Conservation (phyloP, 2,329 filamentous ascomycete species). For the Aspergillus quadricinctus region DNA sequence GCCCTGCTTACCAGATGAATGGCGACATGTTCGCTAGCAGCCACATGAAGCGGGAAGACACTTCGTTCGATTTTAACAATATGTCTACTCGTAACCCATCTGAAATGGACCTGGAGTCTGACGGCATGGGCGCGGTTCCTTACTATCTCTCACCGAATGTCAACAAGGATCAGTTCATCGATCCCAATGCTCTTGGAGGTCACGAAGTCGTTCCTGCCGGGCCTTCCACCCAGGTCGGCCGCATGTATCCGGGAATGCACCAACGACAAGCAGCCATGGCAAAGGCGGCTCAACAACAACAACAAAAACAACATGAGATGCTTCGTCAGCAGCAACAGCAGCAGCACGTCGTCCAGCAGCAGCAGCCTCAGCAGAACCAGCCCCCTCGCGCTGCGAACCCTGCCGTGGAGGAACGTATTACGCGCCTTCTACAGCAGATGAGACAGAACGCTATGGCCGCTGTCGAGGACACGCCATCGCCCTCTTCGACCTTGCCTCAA, state of each 20-base stretch:
- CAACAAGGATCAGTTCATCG: slow-evolving; percentile 56
- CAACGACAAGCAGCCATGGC: slow-evolving; percentile 77
- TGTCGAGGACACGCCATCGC: slow-evolving; percentile 43
- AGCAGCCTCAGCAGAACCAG: slow-evolving; percentile 26
- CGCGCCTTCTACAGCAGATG: slow-evolving; percentile 88
- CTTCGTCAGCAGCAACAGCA: slow-evolving; percentile 56
- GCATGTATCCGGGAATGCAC: slow-evolving; percentile 91
- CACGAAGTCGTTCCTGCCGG: slow-evolving; percentile 55
- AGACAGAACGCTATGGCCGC: slow-evolving; percentile 64
- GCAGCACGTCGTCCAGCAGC: slow-evolving; percentile 11
- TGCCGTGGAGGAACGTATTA: slow-evolving; percentile 86
- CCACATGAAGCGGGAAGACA: slow-evolving; percentile 33
- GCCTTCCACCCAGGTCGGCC: slow-evolving; percentile 57
- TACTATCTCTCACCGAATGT: slow-evolving; percentile 59
- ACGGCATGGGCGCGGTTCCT: slow-evolving; percentile 55
- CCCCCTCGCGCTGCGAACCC: slow-evolving; percentile 53
- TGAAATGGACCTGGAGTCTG: slow-evolving; percentile 65
- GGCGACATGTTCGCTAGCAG: slow-evolving; percentile 57
- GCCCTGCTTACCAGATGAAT: slow-evolving; percentile 47
- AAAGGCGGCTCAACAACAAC: slow-evolving; percentile 62
- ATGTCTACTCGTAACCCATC: slow-evolving; percentile 54
- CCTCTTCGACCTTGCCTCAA: slow-evolving; percentile 51
- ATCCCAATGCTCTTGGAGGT: slow-evolving; percentile 66
- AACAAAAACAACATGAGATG: slow-evolving; percentile 56
- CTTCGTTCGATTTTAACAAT: slow-evolving; percentile 65